Evolutionary conservation across 2,329 filamentous ascomycete genomes (phyloP).

Genomic region (Xylaria polymorpha): DNA sequence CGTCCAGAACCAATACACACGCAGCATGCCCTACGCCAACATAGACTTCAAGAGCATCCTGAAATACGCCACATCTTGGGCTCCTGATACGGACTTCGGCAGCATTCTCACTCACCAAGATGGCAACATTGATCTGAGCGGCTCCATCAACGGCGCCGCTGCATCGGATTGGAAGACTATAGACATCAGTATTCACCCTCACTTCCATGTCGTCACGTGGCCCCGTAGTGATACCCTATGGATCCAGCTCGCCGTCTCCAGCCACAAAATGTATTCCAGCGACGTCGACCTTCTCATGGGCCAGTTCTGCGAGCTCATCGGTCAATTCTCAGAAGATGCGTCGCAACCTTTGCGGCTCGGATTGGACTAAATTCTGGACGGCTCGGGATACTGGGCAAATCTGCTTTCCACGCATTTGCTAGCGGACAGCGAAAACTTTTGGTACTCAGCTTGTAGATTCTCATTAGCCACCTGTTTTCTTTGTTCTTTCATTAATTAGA

Average conservation of each 20-base stretch:
- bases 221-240: background rate
- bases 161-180: slow-evolving; percentile 15
- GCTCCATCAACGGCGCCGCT: background rate
- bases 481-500: too few relatives aligned
- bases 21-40: slow-evolving; percentile 17
- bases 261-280: slow-evolving; percentile 8
- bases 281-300: slow-evolving; percentile 2
- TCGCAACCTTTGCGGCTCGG: slow-evolving; percentile 4
- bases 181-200: slow-evolving; percentile 2
- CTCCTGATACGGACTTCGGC: slow-evolving; percentile 18
- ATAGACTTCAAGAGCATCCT: slow-evolving; percentile 22
- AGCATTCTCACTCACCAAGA: slow-evolving; percentile 28
- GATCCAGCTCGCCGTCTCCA: slow-evolving; percentile 11
- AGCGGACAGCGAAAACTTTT: background rate
- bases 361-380: background rate
- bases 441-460: too few relatives aligned
- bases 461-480: too few relatives aligned
- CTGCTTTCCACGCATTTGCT: background rate
- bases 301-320: slow-evolving; percentile 14
- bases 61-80: slow-evolving; percentile 12
- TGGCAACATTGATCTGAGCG: slow-evolving; percentile 19
- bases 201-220: slow-evolving; percentile 26
- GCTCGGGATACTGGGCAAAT: background rate
- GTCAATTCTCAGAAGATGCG: slow-evolving; percentile 19
- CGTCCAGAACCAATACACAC: slow-evolving; percentile 23